Evolutionary conservation across 2,329 filamentous ascomycete genomes (phyloP), one percentile per base, ranked within the genome.

Genomic region (Calonectria hongkongensis): DNA sequence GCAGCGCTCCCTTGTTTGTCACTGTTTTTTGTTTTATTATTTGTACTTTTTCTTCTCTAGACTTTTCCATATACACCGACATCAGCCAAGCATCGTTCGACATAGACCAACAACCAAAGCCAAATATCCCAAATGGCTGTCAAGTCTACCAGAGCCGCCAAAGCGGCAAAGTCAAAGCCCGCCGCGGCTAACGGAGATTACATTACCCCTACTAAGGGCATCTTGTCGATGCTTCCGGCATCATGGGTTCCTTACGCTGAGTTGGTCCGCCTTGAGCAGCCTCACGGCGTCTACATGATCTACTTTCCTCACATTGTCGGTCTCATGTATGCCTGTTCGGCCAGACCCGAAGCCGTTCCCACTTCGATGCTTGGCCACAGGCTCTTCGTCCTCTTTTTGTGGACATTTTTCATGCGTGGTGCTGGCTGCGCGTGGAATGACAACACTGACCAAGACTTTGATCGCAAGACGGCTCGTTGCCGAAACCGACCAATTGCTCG

Each of bases 211-310:
- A 84, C 81, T 21, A 86, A 80, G 2, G 87, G 87, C 7, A 63
- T 89, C 21, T 75, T 89, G 62, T 85, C 86, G 77, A 63, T 71
- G 28, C 62, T 90, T 12, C 88, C 88, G 1, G 77, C 75, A 8
- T 84, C 86, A 76, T 90, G 88, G 87, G 84, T 90, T 45, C 89
- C 89, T 3, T 91, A 90, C 75, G 87, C 85, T 28, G 85, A 91
- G 76, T 82, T 90, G 16, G 84, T 89, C 66, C 88, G 89, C 18
- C 81, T 91, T 65, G 85, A 90, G 74, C 87, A 87, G 56, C 87
- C 86, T 4, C 85, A 85, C 1, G 88, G 88, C 12, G 84, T 88
- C 68, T 89, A 87, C 75, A 87, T 87, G 68, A 84, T 89, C 62
- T 90, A 88, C 81, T 88, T 89, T 66, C 88, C 88, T 18, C 88